Evolutionary conservation across 371 early-diverging fungal genomes (phyloP).

Genomic region (Mucor saturninus): DNA sequence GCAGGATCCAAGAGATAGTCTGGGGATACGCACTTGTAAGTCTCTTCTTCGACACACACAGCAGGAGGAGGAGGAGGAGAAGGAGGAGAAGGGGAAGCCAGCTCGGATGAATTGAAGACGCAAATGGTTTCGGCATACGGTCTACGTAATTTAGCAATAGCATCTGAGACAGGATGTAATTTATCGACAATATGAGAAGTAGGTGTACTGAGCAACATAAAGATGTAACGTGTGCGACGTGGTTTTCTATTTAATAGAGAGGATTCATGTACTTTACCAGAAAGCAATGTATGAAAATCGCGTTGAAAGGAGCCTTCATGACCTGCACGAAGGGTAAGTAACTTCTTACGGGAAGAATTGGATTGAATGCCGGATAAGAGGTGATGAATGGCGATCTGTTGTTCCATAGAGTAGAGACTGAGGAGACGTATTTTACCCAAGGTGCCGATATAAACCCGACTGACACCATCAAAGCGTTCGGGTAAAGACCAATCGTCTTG

Average conservation of each 20-base stretch:
- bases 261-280: conserved; percentile 5
- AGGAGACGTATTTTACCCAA: conserved; percentile 9
- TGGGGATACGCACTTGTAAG: conserved; percentile 16
- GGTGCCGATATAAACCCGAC: conserved; percentile 15
- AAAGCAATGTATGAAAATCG: conserved; percentile 10
- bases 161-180: conserved; percentile 29
- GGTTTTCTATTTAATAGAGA: conserved; percentile 11
- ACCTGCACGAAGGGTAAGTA: background rate
- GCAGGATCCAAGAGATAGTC: conserved; percentile 27
- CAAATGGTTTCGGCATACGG: conserved; percentile 27
- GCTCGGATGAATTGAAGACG: conserved; percentile 14
- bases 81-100: background rate
- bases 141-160: conserved; percentile 18
- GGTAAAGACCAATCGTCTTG: conserved; percentile 11
- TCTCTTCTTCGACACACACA: background rate
- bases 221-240: conserved; percentile 26
- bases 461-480: conserved; percentile 4
- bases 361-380: background rate
- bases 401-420: conserved; percentile 18
- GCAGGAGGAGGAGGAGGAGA: too few species aligned
- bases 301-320: conserved; percentile 2
- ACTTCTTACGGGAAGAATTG: background rate
- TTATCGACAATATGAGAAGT: conserved; percentile 16
- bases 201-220: conserved; percentile 37
- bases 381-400: conserved; percentile 14